Conservation (phyloP, 176 grass and related monocot species). For the Aegilops umbellulata region DNA sequence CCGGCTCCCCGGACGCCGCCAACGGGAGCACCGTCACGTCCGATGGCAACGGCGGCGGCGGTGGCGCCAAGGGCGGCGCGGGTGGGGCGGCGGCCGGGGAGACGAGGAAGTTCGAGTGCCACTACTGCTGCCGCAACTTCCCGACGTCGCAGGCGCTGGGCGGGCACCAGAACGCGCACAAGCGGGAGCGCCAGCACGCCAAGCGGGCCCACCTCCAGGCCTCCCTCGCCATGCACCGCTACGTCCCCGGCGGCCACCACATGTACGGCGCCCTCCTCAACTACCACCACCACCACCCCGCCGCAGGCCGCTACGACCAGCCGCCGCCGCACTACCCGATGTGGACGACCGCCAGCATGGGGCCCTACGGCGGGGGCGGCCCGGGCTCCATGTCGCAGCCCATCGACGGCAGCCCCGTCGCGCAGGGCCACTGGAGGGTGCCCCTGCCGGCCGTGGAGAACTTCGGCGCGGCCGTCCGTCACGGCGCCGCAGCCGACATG, state of each 20-base stretch:
- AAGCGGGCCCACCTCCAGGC: constrained; percentile 88
- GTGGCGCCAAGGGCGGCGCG: too few relatives aligned
- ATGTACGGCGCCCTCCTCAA: constrained; percentile 75
- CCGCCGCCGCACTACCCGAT: constrained; percentile 69
- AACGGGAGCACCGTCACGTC: constrained; percentile 36
- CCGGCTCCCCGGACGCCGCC: constrained; percentile 25
- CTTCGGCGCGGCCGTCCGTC: constrained; percentile 21
- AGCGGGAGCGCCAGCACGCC: constrained; percentile 97
- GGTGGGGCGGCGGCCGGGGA: background rate
- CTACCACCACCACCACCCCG: constrained; percentile 61
- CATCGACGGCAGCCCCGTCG: constrained; percentile 69
- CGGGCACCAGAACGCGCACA: constrained; percentile 99
- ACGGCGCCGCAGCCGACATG: background rate
- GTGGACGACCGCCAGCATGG: constrained; percentile 41
- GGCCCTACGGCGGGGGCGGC: constrained; percentile 26
- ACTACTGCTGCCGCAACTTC: constrained; percentile 99
- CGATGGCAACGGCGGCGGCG: constrained; percentile 11
- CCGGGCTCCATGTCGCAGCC: constrained; percentile 67
- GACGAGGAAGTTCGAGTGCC: constrained; percentile 90
- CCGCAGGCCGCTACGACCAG: constrained; percentile 26
- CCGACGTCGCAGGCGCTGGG: constrained; percentile 97
- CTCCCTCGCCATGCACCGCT: constrained; percentile 68
- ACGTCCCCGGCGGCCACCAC: constrained; percentile 43
- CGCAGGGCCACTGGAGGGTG: constrained; percentile 55
- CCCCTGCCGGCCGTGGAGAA: constrained; percentile 29